phyloP scores from a whole-genome alignment of 139 green algal genomes.

The Klebsormidium nitens region DNA sequence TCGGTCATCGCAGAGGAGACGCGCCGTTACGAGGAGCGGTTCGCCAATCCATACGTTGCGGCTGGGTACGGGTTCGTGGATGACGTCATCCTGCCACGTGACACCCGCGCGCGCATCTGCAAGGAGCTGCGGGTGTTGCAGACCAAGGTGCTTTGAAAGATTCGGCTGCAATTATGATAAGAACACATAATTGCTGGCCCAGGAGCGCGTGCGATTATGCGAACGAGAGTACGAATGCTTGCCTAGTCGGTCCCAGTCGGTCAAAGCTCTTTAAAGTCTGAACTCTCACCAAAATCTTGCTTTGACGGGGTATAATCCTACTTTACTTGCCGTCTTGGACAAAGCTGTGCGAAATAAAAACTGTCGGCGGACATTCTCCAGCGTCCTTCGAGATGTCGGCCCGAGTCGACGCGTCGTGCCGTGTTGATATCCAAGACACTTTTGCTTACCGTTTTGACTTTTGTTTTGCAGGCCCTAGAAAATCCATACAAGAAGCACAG shows the following conservation, averaged over 20 bases:
- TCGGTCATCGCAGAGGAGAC: slow-evolving; percentile 15
- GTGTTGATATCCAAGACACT: not conserved
- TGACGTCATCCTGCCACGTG: slow-evolving; percentile 52
- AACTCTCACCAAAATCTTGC: no score
- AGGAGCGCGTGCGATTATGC: not conserved
- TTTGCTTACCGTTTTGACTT: not conserved
- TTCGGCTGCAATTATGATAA: not conserved
- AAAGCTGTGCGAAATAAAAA: not conserved
- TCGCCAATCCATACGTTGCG: slow-evolving; percentile 47
- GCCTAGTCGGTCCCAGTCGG: not conserved
- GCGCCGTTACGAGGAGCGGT: slow-evolving; percentile 48
- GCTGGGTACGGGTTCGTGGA: slow-evolving; percentile 57
- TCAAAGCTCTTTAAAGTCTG: not conserved
- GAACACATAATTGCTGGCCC: not conserved
- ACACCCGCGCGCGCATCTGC: slow-evolving; percentile 52
- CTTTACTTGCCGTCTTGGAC: not conserved
- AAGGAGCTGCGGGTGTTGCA: slow-evolving; percentile 47
- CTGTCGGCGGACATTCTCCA: not conserved
- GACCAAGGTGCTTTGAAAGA: slow-evolving; percentile 35
- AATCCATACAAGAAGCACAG: slow-evolving; percentile 32
- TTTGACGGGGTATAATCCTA: no score
- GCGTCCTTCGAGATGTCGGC: not conserved
- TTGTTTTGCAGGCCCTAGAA: slow-evolving; percentile 2
- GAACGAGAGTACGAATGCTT: not conserved
- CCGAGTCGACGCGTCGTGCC: not conserved